Evolutionary conservation across 441 rosid genomes (phyloP).

Genomic region (Bruguiera hainesii): DNA sequence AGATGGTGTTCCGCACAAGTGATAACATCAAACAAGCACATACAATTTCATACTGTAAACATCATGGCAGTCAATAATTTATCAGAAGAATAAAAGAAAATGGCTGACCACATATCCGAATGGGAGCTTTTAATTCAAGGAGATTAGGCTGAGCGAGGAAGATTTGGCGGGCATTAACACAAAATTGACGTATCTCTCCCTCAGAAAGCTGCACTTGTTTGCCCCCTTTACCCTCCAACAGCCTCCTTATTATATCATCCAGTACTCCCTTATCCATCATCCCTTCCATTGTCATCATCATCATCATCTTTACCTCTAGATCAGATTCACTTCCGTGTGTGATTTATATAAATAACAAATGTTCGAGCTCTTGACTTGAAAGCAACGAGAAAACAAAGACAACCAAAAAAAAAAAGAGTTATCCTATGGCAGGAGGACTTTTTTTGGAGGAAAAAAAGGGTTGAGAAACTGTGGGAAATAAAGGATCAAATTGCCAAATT

Average conservation of each 20-base stretch:
- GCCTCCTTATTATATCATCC: slow-evolving; percentile 93
- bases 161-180: slow-evolving; percentile 93
- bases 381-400: not conserved
- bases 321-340: slow-evolving; percentile 6
- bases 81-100: not conserved
- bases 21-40: not conserved
- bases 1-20: not conserved
- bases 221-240: slow-evolving; percentile 88
- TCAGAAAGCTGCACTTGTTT: slow-evolving; percentile 95
- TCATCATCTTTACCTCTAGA: slow-evolving; percentile 46
- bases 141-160: slow-evolving; percentile 88
- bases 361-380: slow-evolving; percentile 1
- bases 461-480: slow-evolving; percentile 10
- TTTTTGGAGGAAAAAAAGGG: not conserved
- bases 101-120: slow-evolving; percentile 78
- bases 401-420: not conserved
- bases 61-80: not conserved
- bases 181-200: slow-evolving; percentile 95
- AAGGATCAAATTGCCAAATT: not conserved
- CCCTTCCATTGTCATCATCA: slow-evolving; percentile 92
- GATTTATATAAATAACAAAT: not conserved
- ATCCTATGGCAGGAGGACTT: too few relatives aligned
- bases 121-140: slow-evolving; percentile 76
- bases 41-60: not conserved
- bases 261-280: slow-evolving; percentile 77